Evolutionary conservation across 2,329 filamentous ascomycete species (phyloP).

Genomic region (Cercospora sojina): DNA sequence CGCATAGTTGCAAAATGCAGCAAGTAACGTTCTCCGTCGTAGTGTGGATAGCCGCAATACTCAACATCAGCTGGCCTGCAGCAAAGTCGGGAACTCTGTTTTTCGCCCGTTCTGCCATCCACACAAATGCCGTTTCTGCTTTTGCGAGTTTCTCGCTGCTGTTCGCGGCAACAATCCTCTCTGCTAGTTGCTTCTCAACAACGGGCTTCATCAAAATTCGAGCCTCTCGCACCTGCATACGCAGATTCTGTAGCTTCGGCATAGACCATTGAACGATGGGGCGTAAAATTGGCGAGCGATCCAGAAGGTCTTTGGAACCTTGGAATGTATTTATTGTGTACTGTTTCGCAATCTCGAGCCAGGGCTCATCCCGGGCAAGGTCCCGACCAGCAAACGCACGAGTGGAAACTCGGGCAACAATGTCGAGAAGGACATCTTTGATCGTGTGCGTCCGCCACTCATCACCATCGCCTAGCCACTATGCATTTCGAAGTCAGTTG

Average conservation of each 20-base stretch:
- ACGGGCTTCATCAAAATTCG: neutral
- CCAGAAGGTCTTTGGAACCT: neutral
- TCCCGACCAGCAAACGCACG: neutral
- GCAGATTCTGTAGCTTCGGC: neutral
- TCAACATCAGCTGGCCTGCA: constrained; percentile 13
- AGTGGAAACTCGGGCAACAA: neutral
- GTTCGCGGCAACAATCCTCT: neutral
- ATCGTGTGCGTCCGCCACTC: constrained; percentile 11
- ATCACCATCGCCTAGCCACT: neutral
- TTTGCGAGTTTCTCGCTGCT: neutral
- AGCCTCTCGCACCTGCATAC: neutral
- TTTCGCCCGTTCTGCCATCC: neutral
- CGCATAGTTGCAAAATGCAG: constrained; percentile 5
- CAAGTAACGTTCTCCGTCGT: constrained; percentile 22
- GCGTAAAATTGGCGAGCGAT: neutral
- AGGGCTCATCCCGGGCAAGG: neutral
- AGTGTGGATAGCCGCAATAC: constrained; percentile 25
- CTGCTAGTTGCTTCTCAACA: neutral
- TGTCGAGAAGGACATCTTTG: neutral
- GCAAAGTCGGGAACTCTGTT: constrained; percentile 2
- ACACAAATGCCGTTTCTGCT: neutral
- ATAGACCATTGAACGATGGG: neutral
- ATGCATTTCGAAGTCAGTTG: neutral
- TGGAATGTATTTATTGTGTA: neutral
- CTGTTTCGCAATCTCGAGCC: neutral